A percentile compares a stretch with the other conserved stretches of the same genome.
Conservation (phyloP, 2,329 filamentous ascomycete species). For the Colletotrichum spaethianum region DNA sequence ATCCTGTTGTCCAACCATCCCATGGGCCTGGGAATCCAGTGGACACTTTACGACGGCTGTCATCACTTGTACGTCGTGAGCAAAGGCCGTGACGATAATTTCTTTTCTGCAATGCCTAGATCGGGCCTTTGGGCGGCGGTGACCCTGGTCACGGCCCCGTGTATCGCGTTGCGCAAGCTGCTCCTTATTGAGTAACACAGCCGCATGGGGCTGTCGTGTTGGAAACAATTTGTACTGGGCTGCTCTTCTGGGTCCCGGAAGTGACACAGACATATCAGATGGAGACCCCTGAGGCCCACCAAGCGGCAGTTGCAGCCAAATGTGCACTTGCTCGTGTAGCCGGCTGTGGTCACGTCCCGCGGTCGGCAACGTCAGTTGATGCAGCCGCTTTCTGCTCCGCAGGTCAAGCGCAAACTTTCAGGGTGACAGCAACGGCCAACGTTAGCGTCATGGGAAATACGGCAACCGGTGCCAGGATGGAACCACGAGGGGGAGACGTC, state of each 20-base stretch:
- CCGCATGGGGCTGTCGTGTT: conserved; percentile 33
- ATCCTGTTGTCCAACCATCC: conserved; percentile 32
- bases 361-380: conserved; percentile 37
- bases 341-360: conserved; percentile 15
- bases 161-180: conserved; percentile 40
- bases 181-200: conserved; percentile 41
- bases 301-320: conserved; percentile 28
- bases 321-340: conserved; percentile 1
- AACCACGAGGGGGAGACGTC: background rate
- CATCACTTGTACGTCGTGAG: conserved; percentile 17
- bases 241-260: conserved; percentile 21
- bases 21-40: conserved; percentile 36
- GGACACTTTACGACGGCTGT: conserved; percentile 39
- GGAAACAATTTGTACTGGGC: conserved; percentile 22
- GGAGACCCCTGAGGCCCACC: conserved; percentile 35
- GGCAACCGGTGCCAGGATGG: background rate
- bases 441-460: conserved; percentile 19
- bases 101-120: conserved; percentile 22
- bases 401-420: conserved; percentile 36
- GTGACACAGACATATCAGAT: conserved; percentile 39
- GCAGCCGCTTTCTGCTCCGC: conserved; percentile 29
- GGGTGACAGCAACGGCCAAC: conserved; percentile 32
- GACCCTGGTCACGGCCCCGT: conserved; percentile 38
- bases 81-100: conserved; percentile 9
- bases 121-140: conserved; percentile 33